Base-by-base conservation (phyloP, 2,329 filamentous ascomycete genomes). In the Ceratocystis albifundus region DNA sequence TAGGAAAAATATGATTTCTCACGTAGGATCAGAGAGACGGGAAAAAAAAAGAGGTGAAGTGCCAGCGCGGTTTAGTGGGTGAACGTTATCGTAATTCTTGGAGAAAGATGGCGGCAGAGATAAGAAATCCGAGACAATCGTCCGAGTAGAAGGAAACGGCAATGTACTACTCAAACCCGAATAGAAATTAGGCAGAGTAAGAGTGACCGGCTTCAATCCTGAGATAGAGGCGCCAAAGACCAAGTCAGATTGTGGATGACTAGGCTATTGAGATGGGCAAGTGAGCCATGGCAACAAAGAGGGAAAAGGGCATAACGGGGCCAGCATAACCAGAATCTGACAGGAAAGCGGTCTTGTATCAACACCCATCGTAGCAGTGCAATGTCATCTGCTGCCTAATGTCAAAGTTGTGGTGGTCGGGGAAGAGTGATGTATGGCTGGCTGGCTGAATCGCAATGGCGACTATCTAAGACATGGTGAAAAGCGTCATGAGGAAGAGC, bases 361-460 rank as follows among this genome's bases (percentile, higher is more conserved):
- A 59, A 59, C n/a, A 5, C 22, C n/a, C n/a, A 50, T 7, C 46
- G 17, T 8, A 30, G 20, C 32, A n/a, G 28, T 36, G 22, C 48
- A 15, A 53, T 36, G 1, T 15, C 7, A 25, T 10, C 12, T 59
- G 28, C 32, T 28, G 17, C 32, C 30, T n/a, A 36, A 30, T 20
- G 32, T 59, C 28, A n/a, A 59, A 28, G 17, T 7, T 36, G n/a
- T 20, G 28, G 28, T 28, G 55, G 8, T 22, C 8, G 48, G 22
- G 48, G 15, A 25, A 28, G 28, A n/a, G 28, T 32, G 55, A 36
- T 6, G 12, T n/a, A 12, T 20, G 55, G 25, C 55, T 59, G 55
- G 25, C 55, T 59, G 30, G 55, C 55, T 59, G 30, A 36, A 59
- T 59, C 15, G 30, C 55, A 59, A 59, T 59, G 55, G 32, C 22